phyloP scores from a whole-genome alignment of 805 yeast genomes.

The Saccharomyces eubayanus region DNA sequence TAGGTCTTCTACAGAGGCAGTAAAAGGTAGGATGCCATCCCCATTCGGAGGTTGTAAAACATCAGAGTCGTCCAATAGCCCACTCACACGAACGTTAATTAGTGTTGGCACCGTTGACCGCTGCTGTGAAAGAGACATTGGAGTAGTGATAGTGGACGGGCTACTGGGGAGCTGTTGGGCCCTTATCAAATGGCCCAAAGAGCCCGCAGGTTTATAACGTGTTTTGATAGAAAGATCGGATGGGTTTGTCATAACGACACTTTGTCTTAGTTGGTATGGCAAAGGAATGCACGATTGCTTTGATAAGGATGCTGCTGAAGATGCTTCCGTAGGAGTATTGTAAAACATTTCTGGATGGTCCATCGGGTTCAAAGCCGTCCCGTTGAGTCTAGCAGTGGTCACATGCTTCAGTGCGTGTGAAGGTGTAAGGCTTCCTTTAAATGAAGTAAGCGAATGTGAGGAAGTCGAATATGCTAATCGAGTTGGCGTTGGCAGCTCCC shows the following conservation, averaged over 20 bases:
- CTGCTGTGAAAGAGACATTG: conserved; percentile 4
- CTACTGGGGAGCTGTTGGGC: conserved; percentile 22
- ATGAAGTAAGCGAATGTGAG: conserved; percentile 27
- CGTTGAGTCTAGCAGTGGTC: conserved; percentile 22
- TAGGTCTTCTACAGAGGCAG: conserved; percentile 31
- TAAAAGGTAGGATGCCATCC: conserved; percentile 28
- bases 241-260: conserved; percentile 74
- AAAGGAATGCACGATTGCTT: conserved; percentile 11
- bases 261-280: conserved; percentile 51
- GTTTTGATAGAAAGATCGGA: conserved; percentile 46
- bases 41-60: conserved; percentile 22
- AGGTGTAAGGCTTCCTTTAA: conserved; percentile 26
- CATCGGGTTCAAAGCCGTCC: conserved; percentile 34
- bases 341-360: conserved; percentile 37
- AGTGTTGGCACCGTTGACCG: neutral
- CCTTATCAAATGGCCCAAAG: conserved; percentile 31
- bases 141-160: conserved; percentile 25
- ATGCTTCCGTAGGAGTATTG: conserved; percentile 5
- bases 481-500: conserved; percentile 34
- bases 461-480: conserved; percentile 28
- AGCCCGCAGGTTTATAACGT: conserved; percentile 65
- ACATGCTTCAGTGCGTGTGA: conserved; percentile 15
- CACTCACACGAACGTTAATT: conserved; percentile 20
- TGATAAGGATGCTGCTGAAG: neutral
- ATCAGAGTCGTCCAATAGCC: conserved; percentile 22